Conservation (phyloP, 371 early-diverging fungal species). For the Globomyces sp. region DNA sequence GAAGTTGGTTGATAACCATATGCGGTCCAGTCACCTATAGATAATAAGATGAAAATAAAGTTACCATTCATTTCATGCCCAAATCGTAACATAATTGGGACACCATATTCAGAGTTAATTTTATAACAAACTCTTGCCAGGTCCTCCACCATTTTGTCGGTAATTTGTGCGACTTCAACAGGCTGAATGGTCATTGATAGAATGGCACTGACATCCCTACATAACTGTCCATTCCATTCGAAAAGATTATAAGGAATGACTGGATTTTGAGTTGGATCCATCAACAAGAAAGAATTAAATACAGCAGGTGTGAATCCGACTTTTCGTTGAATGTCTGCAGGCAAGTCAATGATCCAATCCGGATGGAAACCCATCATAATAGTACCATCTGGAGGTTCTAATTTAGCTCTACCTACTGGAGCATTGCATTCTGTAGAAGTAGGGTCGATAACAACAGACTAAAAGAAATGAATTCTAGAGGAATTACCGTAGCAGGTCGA, state of each 20-base stretch:
- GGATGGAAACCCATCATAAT: not conserved
- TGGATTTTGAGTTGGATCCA: conserved; percentile 8
- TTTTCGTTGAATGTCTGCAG: not conserved
- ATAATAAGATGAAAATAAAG: not conserved
- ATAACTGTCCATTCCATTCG: conserved; percentile 22
- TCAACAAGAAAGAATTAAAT: conserved; percentile 13
- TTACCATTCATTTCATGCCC: conserved; percentile 37
- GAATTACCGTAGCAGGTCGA: not conserved
- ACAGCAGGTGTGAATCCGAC: not conserved
- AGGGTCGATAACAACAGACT: not conserved
- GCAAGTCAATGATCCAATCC: not conserved
- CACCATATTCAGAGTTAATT: conserved; percentile 23
- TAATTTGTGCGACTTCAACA: conserved; percentile 5
- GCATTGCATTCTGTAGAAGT: not conserved
- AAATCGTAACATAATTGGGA: conserved; percentile 28
- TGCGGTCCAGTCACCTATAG: conserved; percentile 27
- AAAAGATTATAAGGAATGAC: conserved; percentile 13
- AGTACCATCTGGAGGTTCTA: conserved; percentile 2
- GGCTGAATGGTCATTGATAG: conserved; percentile 28
- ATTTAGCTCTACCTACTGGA: not conserved
- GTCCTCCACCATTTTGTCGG: conserved; percentile 15
- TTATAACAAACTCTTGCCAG: conserved; percentile 15
- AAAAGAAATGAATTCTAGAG: not conserved
- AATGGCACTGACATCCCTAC: conserved; percentile 18
- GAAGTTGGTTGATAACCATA: conserved; percentile 24